Percentiles rank a stretch among this genome's conserved stretches.
Evolutionary conservation across 768 basidiomycete species (phyloP).

Genomic region (Tephrocybe sp.): DNA sequence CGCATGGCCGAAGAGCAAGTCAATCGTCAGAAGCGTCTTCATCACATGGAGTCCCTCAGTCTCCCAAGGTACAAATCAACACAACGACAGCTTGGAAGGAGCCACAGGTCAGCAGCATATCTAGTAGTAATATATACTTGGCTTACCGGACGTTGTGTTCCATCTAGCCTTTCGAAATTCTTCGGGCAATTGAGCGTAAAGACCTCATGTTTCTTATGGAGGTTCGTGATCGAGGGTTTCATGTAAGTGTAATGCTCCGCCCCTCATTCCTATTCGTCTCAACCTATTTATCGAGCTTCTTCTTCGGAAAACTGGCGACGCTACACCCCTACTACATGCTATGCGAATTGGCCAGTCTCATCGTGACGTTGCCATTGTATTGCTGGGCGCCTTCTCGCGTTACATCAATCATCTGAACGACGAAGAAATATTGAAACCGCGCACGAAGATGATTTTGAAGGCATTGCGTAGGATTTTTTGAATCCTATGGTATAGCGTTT

Average conservation of each 20-base stretch:
- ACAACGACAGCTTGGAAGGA: slow-evolving; percentile 42
- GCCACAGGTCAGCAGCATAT: slow-evolving; percentile 42
- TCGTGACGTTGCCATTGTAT: slow-evolving; percentile 80
- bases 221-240: slow-evolving; percentile 76
- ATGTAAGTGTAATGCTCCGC: slow-evolving; percentile 45
- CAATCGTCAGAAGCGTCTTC: slow-evolving; percentile 21
- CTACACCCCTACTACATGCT: slow-evolving; percentile 89
- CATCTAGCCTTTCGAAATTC: slow-evolving; percentile 55
- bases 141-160: neutral
- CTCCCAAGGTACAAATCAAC: slow-evolving; percentile 11
- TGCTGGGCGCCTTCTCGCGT: slow-evolving; percentile 89
- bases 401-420: slow-evolving; percentile 90
- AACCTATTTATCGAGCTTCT: slow-evolving; percentile 51
- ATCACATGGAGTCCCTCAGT: slow-evolving; percentile 15
- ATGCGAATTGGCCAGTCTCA: slow-evolving; percentile 78
- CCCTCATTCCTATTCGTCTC: neutral
- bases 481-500: neutral
- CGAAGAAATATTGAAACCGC: slow-evolving; percentile 66
- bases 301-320: slow-evolving; percentile 81
- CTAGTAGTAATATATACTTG: neutral
- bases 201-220: slow-evolving; percentile 85
- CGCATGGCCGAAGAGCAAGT: slow-evolving; percentile 21
- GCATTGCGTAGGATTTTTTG: slow-evolving; percentile 60
- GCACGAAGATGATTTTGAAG: slow-evolving; percentile 74
- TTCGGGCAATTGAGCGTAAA: slow-evolving; percentile 82